These are phyloP conservation scores for Lyophyllum decastes DNA, from an alignment of 768 basidiomycete species.

Conservation along the genomic window DNA sequence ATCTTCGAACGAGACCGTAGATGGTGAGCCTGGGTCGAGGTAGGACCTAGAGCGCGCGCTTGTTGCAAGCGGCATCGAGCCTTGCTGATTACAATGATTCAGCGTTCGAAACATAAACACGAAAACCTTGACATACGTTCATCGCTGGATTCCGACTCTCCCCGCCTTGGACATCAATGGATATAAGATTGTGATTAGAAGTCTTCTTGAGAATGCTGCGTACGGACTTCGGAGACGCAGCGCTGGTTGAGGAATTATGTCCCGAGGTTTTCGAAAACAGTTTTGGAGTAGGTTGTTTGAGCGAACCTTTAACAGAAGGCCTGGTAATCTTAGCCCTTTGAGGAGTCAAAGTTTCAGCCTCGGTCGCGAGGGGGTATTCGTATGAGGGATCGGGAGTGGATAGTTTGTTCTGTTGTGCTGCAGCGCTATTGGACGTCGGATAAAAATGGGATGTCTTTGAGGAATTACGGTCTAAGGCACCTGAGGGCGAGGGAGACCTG, in stretches of 20 bases:
- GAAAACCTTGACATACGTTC: conserved; percentile 18
- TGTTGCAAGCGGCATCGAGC: conserved; percentile 6
- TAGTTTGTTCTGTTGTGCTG: not conserved
- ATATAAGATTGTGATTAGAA: not conserved
- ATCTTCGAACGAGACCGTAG: not conserved
- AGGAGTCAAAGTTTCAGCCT: conserved; percentile 25
- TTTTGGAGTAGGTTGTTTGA: conserved; percentile 37
- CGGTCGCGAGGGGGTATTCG: conserved; percentile 12
- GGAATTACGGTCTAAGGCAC: not conserved
- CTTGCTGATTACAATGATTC: not conserved
- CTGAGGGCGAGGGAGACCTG: conserved; percentile 17
- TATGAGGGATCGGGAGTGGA: not conserved
- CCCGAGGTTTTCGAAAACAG: conserved; percentile 13
- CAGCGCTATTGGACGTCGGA: not conserved
- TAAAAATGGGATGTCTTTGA: not conserved
- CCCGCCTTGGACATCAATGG: conserved; percentile 7
- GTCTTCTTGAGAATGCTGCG: conserved; percentile 28
- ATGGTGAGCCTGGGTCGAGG: conserved; percentile 32
- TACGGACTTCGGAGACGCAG: conserved; percentile 26
- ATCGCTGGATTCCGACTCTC: conserved; percentile 15
- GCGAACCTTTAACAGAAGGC: conserved; percentile 37
- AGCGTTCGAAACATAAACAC: not conserved
- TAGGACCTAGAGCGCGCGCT: conserved; percentile 31
- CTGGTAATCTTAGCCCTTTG: conserved; percentile 33
- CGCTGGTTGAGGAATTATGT: conserved; percentile 11